phyloP scores from a whole-genome alignment of 768 basidiomycete species.

The Brasilioporus rufonigricans region DNA sequence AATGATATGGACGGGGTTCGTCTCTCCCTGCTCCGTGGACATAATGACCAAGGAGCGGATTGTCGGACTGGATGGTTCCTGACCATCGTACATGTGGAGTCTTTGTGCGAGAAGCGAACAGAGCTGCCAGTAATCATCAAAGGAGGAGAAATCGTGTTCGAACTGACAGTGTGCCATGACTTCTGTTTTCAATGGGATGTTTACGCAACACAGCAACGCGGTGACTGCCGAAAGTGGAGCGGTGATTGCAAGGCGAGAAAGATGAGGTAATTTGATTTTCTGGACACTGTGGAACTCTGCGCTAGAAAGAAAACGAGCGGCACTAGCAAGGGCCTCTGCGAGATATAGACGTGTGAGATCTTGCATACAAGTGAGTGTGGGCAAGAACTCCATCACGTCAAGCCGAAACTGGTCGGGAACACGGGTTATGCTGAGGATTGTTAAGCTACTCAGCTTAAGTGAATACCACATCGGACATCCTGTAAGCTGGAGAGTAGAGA shows the following conservation, averaged over 20 bases:
- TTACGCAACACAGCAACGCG: background rate
- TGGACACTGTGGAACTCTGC: background rate
- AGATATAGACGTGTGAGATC: conserved; percentile 34
- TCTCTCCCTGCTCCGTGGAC: background rate
- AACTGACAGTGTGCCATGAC: background rate
- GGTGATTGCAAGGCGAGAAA: background rate
- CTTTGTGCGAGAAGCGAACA: background rate
- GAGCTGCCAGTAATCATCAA: background rate
- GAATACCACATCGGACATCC: background rate
- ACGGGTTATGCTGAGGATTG: conserved; percentile 32
- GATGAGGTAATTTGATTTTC: background rate
- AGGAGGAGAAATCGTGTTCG: background rate
- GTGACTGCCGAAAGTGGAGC: background rate
- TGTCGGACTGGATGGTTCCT: background rate
- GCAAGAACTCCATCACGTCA: conserved; percentile 28
- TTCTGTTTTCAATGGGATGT: background rate
- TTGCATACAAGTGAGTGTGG: conserved; percentile 35
- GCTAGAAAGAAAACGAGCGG: background rate
- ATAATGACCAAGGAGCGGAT: background rate
- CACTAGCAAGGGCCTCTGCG: conserved; percentile 28
- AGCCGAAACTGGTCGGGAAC: conserved; percentile 24
- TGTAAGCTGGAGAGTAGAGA: background rate
- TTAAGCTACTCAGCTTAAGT: conserved; percentile 25
- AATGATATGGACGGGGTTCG: background rate
- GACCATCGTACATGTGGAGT: background rate